A percentile compares a stretch with the other conserved stretches of the same genome.
These are phyloP conservation scores for Lepidium africanum DNA, from an alignment of 345 rosid species.

Conservation along the genomic window DNA sequence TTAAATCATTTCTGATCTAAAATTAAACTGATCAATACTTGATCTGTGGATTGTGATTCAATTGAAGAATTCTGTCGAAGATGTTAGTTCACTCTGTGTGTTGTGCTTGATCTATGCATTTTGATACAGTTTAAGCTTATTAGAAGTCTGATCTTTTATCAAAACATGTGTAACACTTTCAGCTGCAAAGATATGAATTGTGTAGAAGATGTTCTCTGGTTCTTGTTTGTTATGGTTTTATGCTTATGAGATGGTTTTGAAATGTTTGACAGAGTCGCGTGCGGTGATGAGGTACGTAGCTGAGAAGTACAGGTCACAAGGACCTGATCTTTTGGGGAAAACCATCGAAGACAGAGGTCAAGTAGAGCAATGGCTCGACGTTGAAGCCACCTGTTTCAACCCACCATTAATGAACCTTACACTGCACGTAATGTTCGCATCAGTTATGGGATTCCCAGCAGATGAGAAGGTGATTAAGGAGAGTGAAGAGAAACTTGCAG, in stretches of 20 bases:
- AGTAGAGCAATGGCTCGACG: conserved; percentile 69
- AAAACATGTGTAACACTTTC: no score
- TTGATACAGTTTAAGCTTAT: not conserved
- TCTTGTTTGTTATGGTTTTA: not conserved
- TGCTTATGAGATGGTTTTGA: not conserved
- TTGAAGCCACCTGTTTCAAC: conserved; percentile 48
- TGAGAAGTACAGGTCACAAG: conserved; percentile 48
- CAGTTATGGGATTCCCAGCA: conserved; percentile 33
- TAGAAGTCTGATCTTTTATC: not conserved
- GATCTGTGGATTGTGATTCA: not conserved
- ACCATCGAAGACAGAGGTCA: conserved; percentile 35
- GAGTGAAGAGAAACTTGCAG: conserved; percentile 49
- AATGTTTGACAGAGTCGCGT: conserved; percentile 43
- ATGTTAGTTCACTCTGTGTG: no score
- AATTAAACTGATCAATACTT: not conserved
- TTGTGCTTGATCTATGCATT: not conserved
- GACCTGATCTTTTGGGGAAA: conserved; percentile 32
- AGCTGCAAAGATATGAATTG: not conserved
- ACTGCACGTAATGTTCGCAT: conserved; percentile 35
- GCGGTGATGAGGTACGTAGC: conserved; percentile 67
- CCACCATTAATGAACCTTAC: conserved; percentile 40
- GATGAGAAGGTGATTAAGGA: conserved; percentile 47
- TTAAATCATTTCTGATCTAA: not conserved
- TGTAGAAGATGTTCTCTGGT: not conserved
- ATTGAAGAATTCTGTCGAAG: no score